Evolutionary conservation across 768 basidiomycete species (phyloP).

Genomic region (Suillus placidus): DNA sequence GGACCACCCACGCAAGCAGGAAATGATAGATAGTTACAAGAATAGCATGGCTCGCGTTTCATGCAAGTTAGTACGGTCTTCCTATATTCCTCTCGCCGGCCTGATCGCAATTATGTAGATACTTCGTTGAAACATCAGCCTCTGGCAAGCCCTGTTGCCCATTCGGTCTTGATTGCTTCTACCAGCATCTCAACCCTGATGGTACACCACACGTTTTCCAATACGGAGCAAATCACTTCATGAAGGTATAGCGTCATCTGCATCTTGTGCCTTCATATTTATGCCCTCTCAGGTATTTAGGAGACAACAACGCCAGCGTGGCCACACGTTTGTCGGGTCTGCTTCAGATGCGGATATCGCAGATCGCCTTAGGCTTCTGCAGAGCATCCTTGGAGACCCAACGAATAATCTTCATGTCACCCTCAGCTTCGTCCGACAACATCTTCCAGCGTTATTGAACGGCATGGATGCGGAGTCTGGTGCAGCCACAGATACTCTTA

Average conservation of each 20-base stretch:
- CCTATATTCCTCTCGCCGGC: background rate
- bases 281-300: conserved; percentile 30
- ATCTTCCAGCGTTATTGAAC: conserved; percentile 34
- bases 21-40: conserved; percentile 60
- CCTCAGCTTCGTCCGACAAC: conserved; percentile 36
- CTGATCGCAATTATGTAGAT: conserved; percentile 39
- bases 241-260: conserved; percentile 47
- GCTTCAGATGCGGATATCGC: conserved; percentile 34
- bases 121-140: conserved; percentile 58
- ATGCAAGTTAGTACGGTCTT: conserved; percentile 54
- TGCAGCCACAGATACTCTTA: conserved; percentile 16
- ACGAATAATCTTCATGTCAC: conserved; percentile 47
- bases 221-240: conserved; percentile 55
- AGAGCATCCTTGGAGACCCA: conserved; percentile 52
- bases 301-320: conserved; percentile 24
- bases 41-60: conserved; percentile 71
- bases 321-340: conserved; percentile 15
- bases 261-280: conserved; percentile 37
- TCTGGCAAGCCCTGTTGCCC: conserved; percentile 62
- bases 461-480: conserved; percentile 15
- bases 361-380: conserved; percentile 44
- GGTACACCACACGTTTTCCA: conserved; percentile 61
- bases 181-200: conserved; percentile 68
- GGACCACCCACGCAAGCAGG: conserved; percentile 54
- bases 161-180: conserved; percentile 83